Base-by-base conservation (phyloP, 768 basidiomycete genomes). In the Suillus ampliporus region DNA sequence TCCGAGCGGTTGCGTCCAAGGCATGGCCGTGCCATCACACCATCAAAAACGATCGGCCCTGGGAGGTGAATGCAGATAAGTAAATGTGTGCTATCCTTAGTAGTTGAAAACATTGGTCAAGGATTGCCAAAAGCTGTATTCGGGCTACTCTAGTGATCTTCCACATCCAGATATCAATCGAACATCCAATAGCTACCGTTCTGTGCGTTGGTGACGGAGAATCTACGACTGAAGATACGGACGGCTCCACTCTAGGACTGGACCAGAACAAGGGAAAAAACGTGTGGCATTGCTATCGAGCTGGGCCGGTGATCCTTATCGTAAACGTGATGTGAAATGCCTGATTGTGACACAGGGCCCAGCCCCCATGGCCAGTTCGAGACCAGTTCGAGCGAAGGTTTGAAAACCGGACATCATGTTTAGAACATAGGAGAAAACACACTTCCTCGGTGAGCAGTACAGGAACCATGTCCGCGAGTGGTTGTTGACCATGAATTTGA, bases 21-120 rank as follows among this genome's bases (percentile, higher is more conserved):
- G 54, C 38, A 40, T 19, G 54, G 53, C 38, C 17, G 23, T 40
- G 54, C 50, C n/a, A 17, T 38, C 37, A 38, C 17, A 9, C 21
- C 53, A 54, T 54, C 53, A 54, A 37, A 53, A 54, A 26, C 15
- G 53, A 54, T 38, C 23, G 37, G 37, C 23, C 54, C 38, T 26
- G 19, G 48, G 0, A 56, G 15, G 53, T 38, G 37, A 37, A 40
- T 5, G 23, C 17, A 37, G 53, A 54, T 54, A 54, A 37, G 35
- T 2, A 17, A 23, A 2, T 54, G 21, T 37, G 21, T 5, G 10
- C 53, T 21, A 5, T 17, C n/a, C 35, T 21, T 23, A 8, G 8
- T 14, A 21, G 13, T 13, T 4, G 11, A 38, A 38, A 5, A 15
- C 14, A 14, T 21, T 40, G 37, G 37, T 26, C 28, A 28, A 56